Percentiles rank a stretch among this genome's conserved stretches.
Conservation (phyloP, 2,329 filamentous ascomycete species). For the Fusarium solani-melongenae region DNA sequence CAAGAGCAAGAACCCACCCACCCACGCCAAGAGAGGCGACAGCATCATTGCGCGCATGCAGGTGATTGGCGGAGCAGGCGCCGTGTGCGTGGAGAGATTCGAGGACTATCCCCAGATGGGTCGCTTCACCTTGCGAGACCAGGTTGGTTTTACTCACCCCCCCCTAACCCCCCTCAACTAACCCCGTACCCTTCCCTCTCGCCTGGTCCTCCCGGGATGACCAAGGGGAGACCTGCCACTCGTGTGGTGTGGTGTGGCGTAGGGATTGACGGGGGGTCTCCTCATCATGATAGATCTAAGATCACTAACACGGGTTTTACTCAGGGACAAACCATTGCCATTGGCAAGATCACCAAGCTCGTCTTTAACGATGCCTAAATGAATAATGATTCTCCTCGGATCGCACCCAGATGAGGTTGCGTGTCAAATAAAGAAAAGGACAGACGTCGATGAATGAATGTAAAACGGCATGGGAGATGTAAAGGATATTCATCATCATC, state of each 20-base stretch:
- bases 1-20: constrained; percentile 92
- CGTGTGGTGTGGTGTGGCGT: constrained; percentile 16
- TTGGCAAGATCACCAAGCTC: constrained; percentile 98
- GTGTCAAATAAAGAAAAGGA: constrained; percentile 12
- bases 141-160: constrained; percentile 64
- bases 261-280: constrained; percentile 13
- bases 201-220: constrained; percentile 1
- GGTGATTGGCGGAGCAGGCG: constrained; percentile 84
- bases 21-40: constrained; percentile 84
- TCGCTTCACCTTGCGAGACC: constrained; percentile 88
- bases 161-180: background rate
- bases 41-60: constrained; percentile 94
- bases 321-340: constrained; percentile 98
- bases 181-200: constrained; percentile 19
- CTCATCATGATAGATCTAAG: constrained; percentile 16
- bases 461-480: constrained; percentile 24
- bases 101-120: constrained; percentile 96
- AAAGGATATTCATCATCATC: constrained; percentile 21
- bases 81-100: constrained; percentile 92
- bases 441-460: constrained; percentile 16
- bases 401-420: background rate
- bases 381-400: constrained; percentile 32
- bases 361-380: constrained; percentile 55
- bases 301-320: constrained; percentile 44
- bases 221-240: constrained; percentile 3